Base-by-base conservation (phyloP, 228 moss, liverwort and hornwort genomes). In the Sphagnum fallax region DNA sequence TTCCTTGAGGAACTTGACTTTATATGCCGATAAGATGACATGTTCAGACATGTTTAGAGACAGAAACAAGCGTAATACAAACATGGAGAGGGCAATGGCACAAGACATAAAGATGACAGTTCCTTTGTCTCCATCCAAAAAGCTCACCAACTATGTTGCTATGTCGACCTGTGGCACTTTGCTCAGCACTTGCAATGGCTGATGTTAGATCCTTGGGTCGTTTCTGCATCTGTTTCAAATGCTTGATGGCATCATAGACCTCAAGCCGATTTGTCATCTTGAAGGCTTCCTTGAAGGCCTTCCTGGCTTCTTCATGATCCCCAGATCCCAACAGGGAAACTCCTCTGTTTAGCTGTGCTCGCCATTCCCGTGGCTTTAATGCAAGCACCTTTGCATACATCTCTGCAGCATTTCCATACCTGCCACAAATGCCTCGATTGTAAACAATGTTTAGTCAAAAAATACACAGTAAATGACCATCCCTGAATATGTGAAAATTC, bases 211-310 rank as follows among this genome's bases (percentile, higher is more conserved):
- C 90, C 68, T 89, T 98, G 5, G 82, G 87, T 60, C 88, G 82
- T 80, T 91, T 98, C 52, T 93, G 90, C 62, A 81, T 89, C 69
- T 92, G 84, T 77, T 98, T 98, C 64, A 94, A 81, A 72, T 92
- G 88, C 83, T 85, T 83, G 65, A 98, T 81, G 55, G 94, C 98
- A 73, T 94, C 98, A 64, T 92, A 94, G 62, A 98, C 88, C 72
- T 98, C 98, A 71, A 98, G 82, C 69, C 98, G 91, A 67, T 94
- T 94, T 4, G 92, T 98, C 71, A 87, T 86, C 72, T 90, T 89
- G 71, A 98, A 98, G 16, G 98, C 94, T 72, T 98, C 98, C 74
- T 94, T 98, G 13, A 98, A 77, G 53, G 98, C 90, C 69, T 84
- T 92, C 76, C 77, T 98, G n/a, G 94, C 86, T 67, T 89, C 82